A percentile compares a stretch with the other conserved stretches of the same genome.
Conservation (phyloP, 2,329 filamentous ascomycete species). For the Parastagonospora avenae region DNA sequence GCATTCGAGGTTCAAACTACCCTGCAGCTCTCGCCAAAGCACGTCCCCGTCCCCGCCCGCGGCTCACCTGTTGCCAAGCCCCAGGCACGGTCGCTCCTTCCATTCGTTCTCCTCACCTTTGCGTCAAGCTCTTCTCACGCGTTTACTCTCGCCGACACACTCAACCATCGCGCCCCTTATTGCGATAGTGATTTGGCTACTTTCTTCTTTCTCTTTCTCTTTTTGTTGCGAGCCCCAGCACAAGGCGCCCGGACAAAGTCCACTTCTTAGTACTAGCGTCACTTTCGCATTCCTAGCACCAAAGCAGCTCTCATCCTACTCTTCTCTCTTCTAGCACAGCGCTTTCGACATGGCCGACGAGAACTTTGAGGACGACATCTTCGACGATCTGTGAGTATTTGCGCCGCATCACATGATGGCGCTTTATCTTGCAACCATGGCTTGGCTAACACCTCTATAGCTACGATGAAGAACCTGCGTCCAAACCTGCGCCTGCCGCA, state of each 20-base stretch:
- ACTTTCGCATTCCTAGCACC: too few relatives aligned
- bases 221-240: not conserved
- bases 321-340: not conserved
- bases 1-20: conserved; percentile 12
- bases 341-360: conserved; percentile 72
- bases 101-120: conserved; percentile 24
- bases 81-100: conserved; percentile 18
- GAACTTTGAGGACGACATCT: conserved; percentile 90
- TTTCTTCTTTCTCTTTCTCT: not conserved
- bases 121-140: conserved; percentile 24
- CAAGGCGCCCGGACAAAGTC: too few relatives aligned
- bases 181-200: not conserved
- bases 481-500: conserved; percentile 33
- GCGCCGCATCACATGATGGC: not conserved
- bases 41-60: conserved; percentile 1
- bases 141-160: not conserved
- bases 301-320: conserved; percentile 20
- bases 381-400: conserved; percentile 83
- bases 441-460: conserved; percentile 35
- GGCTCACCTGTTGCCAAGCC: conserved; percentile 29
- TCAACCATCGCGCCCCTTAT: not conserved
- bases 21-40: conserved; percentile 1
- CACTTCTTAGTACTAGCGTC: too few relatives aligned
- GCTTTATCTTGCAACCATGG: not conserved
- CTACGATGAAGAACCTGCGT: conserved; percentile 48